Base-by-base conservation (phyloP, 768 basidiomycete species). In the Pleurotus tuber-regium region DNA sequence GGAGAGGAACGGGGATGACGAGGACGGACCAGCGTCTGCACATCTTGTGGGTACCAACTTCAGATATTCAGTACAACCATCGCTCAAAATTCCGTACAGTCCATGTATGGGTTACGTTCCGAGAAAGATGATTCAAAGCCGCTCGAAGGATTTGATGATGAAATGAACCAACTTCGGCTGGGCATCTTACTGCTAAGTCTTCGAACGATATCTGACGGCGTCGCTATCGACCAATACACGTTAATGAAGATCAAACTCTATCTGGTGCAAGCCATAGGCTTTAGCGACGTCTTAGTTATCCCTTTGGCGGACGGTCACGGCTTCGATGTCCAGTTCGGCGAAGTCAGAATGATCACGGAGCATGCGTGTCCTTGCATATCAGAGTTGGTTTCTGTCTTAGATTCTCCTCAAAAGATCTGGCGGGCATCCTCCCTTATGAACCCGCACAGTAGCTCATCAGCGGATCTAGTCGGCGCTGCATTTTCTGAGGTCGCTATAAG, bases 161-260 rank as follows among this genome's bases (percentile, higher is more conserved):
- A 85, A 28, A 58, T 79, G 58, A 61, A 63, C 4, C 62, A 66
- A 21, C 63, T 87, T 36, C 74, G 74, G 53, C 82, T 84, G 52
- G 36, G 51, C 1, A 60, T 84, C 18, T 54, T 87, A 21, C 66
- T 78, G 11, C 71, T 91, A 12, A 75, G 80, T 53, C 66, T 90
- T 43, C 77, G 80, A 46, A 84, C 89, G 81, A 71, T 90, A 26
- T 72, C 82, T 8, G 82, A 84, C 52, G 86, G 86, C 5, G 71
- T 86, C 39, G 47, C 66, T 12, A 73, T 84, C 43, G 82, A 83
- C 50, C 49, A 73, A 5, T 67, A 72, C 41, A 73, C 74, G 14
- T 66, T 86, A 6, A 68, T 87, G 56, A 82, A 79, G 59, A 65
- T 91, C 60, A 90, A 91, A 61, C 72, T 72, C 14, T 71, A 77